Base-by-base conservation (phyloP, 805 yeast species). In the Myxozyma sirexii region DNA sequence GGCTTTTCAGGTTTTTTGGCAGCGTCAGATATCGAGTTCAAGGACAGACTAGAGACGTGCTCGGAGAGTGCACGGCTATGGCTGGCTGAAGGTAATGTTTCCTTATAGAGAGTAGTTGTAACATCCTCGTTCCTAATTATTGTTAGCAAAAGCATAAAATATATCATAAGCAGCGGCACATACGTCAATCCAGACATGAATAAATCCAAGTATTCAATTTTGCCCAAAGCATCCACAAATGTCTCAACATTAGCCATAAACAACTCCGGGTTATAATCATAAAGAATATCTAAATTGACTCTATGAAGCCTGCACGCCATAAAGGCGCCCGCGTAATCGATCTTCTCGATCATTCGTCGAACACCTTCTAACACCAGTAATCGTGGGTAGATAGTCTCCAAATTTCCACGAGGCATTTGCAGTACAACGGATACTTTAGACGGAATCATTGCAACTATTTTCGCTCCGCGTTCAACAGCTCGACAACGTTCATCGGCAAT, bases 351-450 rank as follows among this genome's bases (percentile, higher is more conserved):
- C 65, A 80, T 80, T 35, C 80, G 78, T 65, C 99, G 82, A 26
- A 94, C 96, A 23, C 87, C 94, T 12, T 88, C 81, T 41, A 94
- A 76, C 2, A 93, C 96, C 87, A 94, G 85, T 47, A 94, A 88
- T 72, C 99, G 81, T 13, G 99, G 99, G 69, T 84, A 86, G 19
- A 94, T 88, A 0, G 98, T 91, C 73, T 94, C 99, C 66, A 94
- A 76, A 69, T 94, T 94, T 62, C 99, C 99, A 72, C 99, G 82
- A 60, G 96, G 96, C 3, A 97, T 97, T 73, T 94, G 97, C 54
- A 94, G 77, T 3, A 90, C 84, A 19, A 96, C 91, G 0, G 92
- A 81, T 57, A 91, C 85, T 56, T 83, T 87, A 0, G 93, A 83
- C 0, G 97, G 97, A 69, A 91, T 86, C 1, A 84, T 83, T 41